phyloP scores from a whole-genome alignment of 768 basidiomycete genomes.

The Xerocomellus intermedius region DNA sequence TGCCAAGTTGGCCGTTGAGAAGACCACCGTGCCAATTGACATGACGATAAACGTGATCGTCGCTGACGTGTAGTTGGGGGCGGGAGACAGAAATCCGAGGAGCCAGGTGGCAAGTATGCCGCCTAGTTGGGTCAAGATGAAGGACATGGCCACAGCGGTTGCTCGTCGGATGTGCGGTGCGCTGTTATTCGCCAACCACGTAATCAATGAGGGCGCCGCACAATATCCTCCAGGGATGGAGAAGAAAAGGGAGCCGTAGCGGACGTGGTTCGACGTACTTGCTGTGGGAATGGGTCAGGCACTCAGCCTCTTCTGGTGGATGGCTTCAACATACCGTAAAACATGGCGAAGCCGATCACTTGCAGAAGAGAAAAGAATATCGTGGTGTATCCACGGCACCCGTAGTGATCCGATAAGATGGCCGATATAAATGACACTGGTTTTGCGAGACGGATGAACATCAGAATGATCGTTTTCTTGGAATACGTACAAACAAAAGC shows the following conservation, averaged over 20 bases:
- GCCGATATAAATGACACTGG: conserved; percentile 40
- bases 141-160: not conserved
- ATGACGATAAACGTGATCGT: conserved; percentile 1
- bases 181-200: conserved; percentile 2
- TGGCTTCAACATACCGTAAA: conserved; percentile 40
- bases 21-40: not conserved
- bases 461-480: not conserved
- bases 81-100: not conserved
- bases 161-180: not conserved
- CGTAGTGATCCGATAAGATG: conserved; percentile 53
- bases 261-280: conserved; percentile 36
- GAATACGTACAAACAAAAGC: conserved; percentile 45
- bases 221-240: conserved; percentile 50
- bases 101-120: conserved; percentile 1
- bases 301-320: not conserved
- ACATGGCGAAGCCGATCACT: conserved; percentile 54
- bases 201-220: not conserved
- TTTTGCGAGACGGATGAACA: not conserved
- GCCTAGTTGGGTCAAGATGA: not conserved
- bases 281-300: not conserved
- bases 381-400: conserved; percentile 46
- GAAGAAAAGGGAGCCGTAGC: conserved; percentile 59
- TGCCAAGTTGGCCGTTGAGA: not conserved
- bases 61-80: not conserved
- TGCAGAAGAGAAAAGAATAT: conserved; percentile 45